A percentile compares a stretch with the other conserved stretches of the same genome.
These are phyloP conservation scores for Ganoderma leucocontextum DNA, from an alignment of 1,284 basidiomycete genomes.

Conservation along the genomic window DNA sequence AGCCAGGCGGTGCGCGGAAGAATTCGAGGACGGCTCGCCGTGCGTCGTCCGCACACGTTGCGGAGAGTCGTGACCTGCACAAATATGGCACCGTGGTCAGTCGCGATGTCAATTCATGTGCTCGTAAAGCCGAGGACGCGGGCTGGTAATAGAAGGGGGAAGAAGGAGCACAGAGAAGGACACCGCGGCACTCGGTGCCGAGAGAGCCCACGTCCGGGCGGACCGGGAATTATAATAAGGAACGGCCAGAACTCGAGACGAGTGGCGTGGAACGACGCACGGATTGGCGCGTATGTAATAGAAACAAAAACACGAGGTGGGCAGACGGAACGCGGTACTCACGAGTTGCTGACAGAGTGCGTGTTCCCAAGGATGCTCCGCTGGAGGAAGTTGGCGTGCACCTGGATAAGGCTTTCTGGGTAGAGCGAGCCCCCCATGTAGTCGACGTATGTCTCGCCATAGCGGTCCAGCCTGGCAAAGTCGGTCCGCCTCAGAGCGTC, in stretches of 20 bases:
- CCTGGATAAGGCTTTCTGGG: conserved; percentile 74
- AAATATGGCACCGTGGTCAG: conserved; percentile 23
- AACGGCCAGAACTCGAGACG: not conserved
- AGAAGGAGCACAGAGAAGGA: conserved; percentile 17
- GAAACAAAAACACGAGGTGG: conserved; percentile 10
- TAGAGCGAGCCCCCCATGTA: conserved; percentile 84
- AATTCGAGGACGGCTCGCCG: conserved; percentile 74
- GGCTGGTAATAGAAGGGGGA: conserved; percentile 5
- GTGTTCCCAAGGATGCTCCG: conserved; percentile 78
- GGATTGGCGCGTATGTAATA: conserved; percentile 5
- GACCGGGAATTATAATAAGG: conserved; percentile 11
- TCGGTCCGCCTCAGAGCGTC: conserved; percentile 75
- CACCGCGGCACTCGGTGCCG: conserved; percentile 31
- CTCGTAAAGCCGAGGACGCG: conserved; percentile 9
- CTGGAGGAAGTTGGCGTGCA: conserved; percentile 72
- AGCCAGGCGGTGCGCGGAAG: conserved; percentile 76
- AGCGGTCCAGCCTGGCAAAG: conserved; percentile 67
- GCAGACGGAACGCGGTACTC: conserved; percentile 28
- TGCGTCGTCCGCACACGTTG: conserved; percentile 71
- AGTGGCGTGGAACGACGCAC: not conserved
- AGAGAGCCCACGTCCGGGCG: conserved; percentile 15
- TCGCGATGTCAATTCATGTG: conserved; percentile 6
- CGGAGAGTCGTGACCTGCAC: conserved; percentile 72
- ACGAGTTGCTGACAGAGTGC: conserved; percentile 82
- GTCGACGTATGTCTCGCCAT: conserved; percentile 78